A percentile compares a stretch with the other conserved stretches of the same genome.
phyloP scores from a whole-genome alignment of 2,329 filamentous ascomycete species.

The Aciculosporium take region DNA sequence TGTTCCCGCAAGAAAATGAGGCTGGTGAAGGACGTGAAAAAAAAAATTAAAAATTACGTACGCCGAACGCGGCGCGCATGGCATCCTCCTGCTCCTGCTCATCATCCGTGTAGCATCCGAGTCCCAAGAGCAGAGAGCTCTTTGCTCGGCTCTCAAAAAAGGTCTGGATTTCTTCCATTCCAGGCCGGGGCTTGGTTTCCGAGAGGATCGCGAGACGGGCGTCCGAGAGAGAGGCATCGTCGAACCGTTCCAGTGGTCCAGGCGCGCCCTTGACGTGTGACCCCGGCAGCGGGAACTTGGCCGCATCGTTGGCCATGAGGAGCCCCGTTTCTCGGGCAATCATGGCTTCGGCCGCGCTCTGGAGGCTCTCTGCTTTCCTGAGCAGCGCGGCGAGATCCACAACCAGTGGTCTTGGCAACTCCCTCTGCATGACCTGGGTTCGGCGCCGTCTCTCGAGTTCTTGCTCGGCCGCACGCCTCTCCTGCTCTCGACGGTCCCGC shows the following conservation, averaged over 20 bases:
- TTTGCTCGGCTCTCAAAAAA: conserved; percentile 39
- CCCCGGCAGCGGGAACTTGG: conserved; percentile 56
- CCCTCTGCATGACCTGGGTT: conserved; percentile 80
- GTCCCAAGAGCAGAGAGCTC: conserved; percentile 54
- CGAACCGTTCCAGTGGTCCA: conserved; percentile 46
- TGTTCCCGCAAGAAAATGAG: too few relatives aligned
- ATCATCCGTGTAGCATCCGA: conserved; percentile 68
- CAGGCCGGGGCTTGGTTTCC: conserved; percentile 43
- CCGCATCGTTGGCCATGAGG: conserved; percentile 70
- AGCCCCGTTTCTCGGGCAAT: conserved; percentile 66
- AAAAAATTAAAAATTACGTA: conserved; percentile 25
- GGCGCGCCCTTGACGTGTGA: conserved; percentile 48
- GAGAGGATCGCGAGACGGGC: conserved; percentile 65
- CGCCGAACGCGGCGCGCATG: conserved; percentile 61
- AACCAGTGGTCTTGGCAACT: conserved; percentile 59
- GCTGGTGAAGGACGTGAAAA: not conserved
- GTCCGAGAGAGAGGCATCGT: conserved; percentile 57
- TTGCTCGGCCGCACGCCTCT: conserved; percentile 56
- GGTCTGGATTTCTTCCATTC: conserved; percentile 35
- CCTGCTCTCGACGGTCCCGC: conserved; percentile 63
- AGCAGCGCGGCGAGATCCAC: conserved; percentile 60
- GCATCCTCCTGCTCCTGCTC: conserved; percentile 50
- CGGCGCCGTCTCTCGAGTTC: conserved; percentile 69
- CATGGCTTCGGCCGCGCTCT: conserved; percentile 50
- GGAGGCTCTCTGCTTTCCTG: conserved; percentile 42